These are phyloP conservation scores for Ustilago trichophora DNA, from an alignment of 1,284 basidiomycete species.

Conservation along the genomic window DNA sequence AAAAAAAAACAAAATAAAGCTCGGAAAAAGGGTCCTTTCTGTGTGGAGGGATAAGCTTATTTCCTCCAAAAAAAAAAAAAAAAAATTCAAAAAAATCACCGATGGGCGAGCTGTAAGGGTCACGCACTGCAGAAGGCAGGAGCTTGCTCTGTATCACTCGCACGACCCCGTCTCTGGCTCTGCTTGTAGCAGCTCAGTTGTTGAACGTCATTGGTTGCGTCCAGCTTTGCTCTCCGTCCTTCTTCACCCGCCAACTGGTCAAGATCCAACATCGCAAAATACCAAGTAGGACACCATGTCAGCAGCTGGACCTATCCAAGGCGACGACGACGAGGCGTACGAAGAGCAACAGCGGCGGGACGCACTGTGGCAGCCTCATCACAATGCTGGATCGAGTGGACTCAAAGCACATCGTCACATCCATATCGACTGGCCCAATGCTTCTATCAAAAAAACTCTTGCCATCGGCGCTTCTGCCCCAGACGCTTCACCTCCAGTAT, in stretches of 20 bases:
- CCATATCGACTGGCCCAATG: slow-evolving; percentile 53
- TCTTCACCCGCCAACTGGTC: too few species aligned
- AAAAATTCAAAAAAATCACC: too few species aligned
- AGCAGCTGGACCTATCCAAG: neutral
- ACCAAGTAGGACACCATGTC: slow-evolving; percentile 2
- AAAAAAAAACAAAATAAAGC: slow-evolving; percentile 3
- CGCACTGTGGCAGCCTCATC: slow-evolving; percentile 22
- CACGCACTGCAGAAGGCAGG: too few species aligned
- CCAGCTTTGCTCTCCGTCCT: too few species aligned
- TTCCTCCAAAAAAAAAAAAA: too few species aligned
- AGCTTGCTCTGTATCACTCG: too few species aligned
- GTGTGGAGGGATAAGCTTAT: slow-evolving; percentile 5
- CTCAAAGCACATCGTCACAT: slow-evolving; percentile 44
- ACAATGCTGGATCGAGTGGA: neutral
- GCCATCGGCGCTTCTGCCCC: slow-evolving; percentile 47
- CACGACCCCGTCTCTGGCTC: too few species aligned
- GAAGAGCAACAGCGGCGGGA: slow-evolving; percentile 19
- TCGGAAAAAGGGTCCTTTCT: neutral
- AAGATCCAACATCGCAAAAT: too few species aligned
- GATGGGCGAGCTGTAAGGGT: too few species aligned
- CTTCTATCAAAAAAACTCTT: slow-evolving; percentile 54
- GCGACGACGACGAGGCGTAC: slow-evolving; percentile 12
- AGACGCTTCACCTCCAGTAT: slow-evolving; percentile 47
- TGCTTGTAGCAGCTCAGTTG: too few species aligned
- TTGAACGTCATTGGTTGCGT: too few species aligned